phyloP scores from a whole-genome alignment of 2,329 filamentous ascomycete genomes.

The Cercospora nicotianae region DNA sequence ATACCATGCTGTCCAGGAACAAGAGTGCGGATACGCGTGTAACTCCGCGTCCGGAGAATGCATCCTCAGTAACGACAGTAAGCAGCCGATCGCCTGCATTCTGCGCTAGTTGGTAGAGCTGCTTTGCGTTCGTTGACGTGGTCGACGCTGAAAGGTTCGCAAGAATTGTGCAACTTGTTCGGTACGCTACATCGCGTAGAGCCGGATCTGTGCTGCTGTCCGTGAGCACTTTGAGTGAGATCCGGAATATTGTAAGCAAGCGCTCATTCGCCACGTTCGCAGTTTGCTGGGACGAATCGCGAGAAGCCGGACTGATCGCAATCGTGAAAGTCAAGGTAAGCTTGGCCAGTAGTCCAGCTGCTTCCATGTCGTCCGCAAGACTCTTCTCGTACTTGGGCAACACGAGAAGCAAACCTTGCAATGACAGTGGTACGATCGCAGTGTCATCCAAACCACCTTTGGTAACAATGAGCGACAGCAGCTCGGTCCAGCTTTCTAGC shows the following conservation, averaged over 20 bases:
- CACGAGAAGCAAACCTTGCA: constrained; percentile 83
- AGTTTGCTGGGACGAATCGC: constrained; percentile 45
- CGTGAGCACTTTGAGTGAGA: constrained; percentile 76
- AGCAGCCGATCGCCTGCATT: constrained; percentile 78
- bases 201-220: constrained; percentile 69
- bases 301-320: constrained; percentile 61
- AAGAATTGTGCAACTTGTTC: constrained; percentile 67
- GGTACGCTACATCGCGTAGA: constrained; percentile 83
- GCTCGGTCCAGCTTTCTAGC: constrained; percentile 78
- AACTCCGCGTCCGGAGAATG: constrained; percentile 75
- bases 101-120: constrained; percentile 66
- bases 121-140: constrained; percentile 28
- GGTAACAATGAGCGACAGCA: constrained; percentile 80
- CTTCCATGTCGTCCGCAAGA: constrained; percentile 65
- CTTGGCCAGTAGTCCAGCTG: constrained; percentile 73
- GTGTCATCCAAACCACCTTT: constrained; percentile 74
- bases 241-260: constrained; percentile 86
- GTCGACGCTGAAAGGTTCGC: constrained; percentile 21
- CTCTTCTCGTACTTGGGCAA: constrained; percentile 82
- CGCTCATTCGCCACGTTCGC: constrained; percentile 70
- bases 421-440: constrained; percentile 78
- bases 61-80: constrained; percentile 88
- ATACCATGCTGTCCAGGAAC: constrained; percentile 75
- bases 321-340: constrained; percentile 72
- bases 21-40: constrained; percentile 85